A percentile compares a stretch with the other conserved stretches of the same genome.
Conservation (phyloP, 164 flowering plant genomes). For the Kingdonia uniflora region DNA sequence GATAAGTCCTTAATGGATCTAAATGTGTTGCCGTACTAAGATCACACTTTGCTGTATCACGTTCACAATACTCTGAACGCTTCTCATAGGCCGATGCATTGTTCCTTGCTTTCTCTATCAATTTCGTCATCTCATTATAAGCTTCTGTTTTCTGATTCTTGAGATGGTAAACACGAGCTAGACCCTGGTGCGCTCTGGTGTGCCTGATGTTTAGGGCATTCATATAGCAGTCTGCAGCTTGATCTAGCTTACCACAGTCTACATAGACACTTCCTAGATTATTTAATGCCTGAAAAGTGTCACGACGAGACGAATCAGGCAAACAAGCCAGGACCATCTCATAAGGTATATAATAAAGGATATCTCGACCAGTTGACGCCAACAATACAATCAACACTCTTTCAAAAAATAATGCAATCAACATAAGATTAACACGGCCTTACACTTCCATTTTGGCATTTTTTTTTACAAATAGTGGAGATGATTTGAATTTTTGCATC, state of each 20-base stretch:
- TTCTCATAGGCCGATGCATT: conserved; percentile 97
- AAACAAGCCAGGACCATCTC: too few species aligned
- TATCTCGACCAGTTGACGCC: too few species aligned
- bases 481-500: too few species aligned
- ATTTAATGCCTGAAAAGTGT: conserved; percentile 61
- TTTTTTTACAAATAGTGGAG: too few species aligned
- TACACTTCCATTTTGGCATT: too few species aligned
- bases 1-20: conserved; percentile 88
- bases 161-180: conserved; percentile 83
- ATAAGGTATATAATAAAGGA: too few species aligned
- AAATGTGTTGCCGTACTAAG: conserved; percentile 70
- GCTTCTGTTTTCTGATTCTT: conserved; percentile 75
- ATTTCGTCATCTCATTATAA: conserved; percentile 94
- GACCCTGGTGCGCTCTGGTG: conserved; percentile 94
- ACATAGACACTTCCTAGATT: conserved; percentile 89
- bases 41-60: conserved; percentile 79
- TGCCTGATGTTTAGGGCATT: conserved; percentile 86
- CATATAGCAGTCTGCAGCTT: conserved; percentile 74
- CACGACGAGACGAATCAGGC: neutral
- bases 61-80: conserved; percentile 94
- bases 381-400: too few species aligned
- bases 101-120: conserved; percentile 73
- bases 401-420: too few species aligned
- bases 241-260: conserved; percentile 80
- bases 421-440: too few species aligned